These are phyloP conservation scores for Kwoniella bestiolae DNA, from an alignment of 768 basidiomycete species.

Conservation along the genomic window DNA sequence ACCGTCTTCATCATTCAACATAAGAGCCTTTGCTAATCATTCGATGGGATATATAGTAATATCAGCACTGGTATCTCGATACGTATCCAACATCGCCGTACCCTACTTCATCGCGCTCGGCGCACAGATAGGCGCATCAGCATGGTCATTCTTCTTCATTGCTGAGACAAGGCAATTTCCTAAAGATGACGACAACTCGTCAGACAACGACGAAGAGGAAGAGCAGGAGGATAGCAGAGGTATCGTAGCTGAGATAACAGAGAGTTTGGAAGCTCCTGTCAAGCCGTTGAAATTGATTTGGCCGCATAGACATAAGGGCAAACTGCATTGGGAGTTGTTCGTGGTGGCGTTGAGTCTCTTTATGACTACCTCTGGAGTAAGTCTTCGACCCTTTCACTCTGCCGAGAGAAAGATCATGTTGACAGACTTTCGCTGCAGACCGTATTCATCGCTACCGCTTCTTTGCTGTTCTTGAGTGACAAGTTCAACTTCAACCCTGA, in stretches of 20 bases:
- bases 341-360: conserved; percentile 46
- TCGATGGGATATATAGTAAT: conserved; percentile 23
- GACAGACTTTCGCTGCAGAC: too few relatives aligned
- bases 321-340: conserved; percentile 39
- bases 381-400: conserved; percentile 18
- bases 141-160: conserved; percentile 40
- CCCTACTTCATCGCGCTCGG: conserved; percentile 49
- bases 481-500: conserved; percentile 50
- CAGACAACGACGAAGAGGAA: conserved; percentile 21
- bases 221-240: background rate
- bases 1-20: background rate
- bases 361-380: conserved; percentile 42
- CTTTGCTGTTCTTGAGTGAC: conserved; percentile 47
- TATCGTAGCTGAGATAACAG: conserved; percentile 14
- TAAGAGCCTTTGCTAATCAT: background rate
- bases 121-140: conserved; percentile 35
- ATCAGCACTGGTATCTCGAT: conserved; percentile 45
- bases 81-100: conserved; percentile 37
- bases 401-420: too few relatives aligned
- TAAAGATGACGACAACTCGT: conserved; percentile 20
- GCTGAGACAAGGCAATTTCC: conserved; percentile 37
- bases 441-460: conserved; percentile 49
- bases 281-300: conserved; percentile 42
- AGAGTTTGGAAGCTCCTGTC: conserved; percentile 38
- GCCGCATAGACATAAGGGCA: conserved; percentile 40